Evolutionary conservation across 78 protist species (phyloP).

Genomic region (Dictyostelium purpureum): DNA sequence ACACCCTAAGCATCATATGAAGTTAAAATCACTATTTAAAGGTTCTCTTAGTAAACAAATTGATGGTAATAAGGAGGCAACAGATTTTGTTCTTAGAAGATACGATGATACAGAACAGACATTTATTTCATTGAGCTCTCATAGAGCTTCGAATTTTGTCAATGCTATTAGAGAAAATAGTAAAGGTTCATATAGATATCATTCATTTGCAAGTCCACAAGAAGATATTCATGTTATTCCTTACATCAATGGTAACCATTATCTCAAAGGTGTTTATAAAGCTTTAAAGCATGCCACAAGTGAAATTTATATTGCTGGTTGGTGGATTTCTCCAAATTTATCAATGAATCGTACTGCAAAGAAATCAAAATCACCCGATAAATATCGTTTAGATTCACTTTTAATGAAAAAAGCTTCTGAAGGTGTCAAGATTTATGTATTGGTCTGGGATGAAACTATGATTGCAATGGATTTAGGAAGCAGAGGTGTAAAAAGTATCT

Average conservation of each 20-base stretch:
- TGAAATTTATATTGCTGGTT: conserved; percentile 77
- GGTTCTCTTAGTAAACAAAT: conserved; percentile 23
- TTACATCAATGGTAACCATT: conserved; percentile 49
- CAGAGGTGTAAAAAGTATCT: conserved; percentile 40
- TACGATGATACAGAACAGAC: conserved; percentile 37
- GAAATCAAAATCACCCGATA: neutral
- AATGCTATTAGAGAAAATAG: conserved; percentile 58
- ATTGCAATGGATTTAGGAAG: conserved; percentile 71
- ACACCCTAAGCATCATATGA: conserved; percentile 50
- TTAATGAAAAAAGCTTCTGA: conserved; percentile 75
- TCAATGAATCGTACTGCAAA: neutral
- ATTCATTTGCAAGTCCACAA: conserved; percentile 63
- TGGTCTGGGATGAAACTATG: conserved; percentile 79
- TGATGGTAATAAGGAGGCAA: conserved; percentile 44
- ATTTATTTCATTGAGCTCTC: conserved; percentile 46
- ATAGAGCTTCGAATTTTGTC: conserved; percentile 49
- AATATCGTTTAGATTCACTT: conserved; percentile 54
- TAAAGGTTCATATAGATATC: conserved; percentile 70
- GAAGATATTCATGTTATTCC: conserved; percentile 47
- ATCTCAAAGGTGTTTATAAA: conserved; percentile 46
- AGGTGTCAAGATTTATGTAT: conserved; percentile 76
- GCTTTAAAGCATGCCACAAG: conserved; percentile 38
- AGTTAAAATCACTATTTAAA: neutral
- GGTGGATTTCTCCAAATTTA: conserved; percentile 71
- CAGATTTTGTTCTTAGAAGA: conserved; percentile 31